Evolutionary conservation across 805 yeast species (phyloP).

Genomic region (Hanseniaspora nectarophila): DNA sequence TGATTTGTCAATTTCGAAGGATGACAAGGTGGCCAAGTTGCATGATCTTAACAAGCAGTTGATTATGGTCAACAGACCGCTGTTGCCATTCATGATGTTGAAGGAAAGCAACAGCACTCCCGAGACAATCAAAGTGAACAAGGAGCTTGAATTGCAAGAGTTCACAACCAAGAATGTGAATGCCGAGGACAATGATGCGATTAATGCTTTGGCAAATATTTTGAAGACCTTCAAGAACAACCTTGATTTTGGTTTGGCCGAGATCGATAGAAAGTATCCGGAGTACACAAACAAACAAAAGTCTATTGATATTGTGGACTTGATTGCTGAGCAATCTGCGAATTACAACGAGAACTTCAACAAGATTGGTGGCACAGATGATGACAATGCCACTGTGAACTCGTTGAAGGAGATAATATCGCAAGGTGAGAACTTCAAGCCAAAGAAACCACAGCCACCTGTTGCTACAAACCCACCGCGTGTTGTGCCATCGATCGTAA

Average conservation of each 20-base stretch:
- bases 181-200: slow-evolving; percentile 9
- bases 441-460: too few relatives aligned
- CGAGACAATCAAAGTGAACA: neutral
- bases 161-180: slow-evolving; percentile 2
- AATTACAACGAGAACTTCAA: slow-evolving; percentile 10
- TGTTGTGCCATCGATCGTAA: neutral
- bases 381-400: neutral
- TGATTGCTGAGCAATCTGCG: slow-evolving; percentile 12
- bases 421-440: slow-evolving; percentile 11
- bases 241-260: slow-evolving; percentile 16
- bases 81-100: slow-evolving; percentile 2
- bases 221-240: slow-evolving; percentile 19
- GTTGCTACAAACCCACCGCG: too few relatives aligned
- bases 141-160: slow-evolving; percentile 6
- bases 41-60: slow-evolving; percentile 4
- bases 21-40: neutral
- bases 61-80: neutral
- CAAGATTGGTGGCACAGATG: neutral
- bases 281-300: neutral
- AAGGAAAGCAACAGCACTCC: neutral
- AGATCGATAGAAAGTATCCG: slow-evolving; percentile 14
- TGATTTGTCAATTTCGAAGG: slow-evolving; percentile 16
- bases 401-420: slow-evolving; percentile 4
- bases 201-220: slow-evolving; percentile 18
- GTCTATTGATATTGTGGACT: slow-evolving; percentile 8